Conservation (phyloP, 345 rosid genomes). For the Clausena lansium region DNA sequence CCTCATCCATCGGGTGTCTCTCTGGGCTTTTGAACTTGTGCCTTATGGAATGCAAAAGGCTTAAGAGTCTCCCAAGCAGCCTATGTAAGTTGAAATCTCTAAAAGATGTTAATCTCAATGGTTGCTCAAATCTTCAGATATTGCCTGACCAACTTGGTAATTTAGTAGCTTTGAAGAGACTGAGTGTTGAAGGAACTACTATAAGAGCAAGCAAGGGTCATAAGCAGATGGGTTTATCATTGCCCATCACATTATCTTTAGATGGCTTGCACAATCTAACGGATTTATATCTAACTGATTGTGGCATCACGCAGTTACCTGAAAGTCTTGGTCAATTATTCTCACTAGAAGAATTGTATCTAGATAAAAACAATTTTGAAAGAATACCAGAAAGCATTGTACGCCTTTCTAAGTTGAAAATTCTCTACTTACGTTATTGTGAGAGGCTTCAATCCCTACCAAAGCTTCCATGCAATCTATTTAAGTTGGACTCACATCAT, state of each 20-base stretch:
- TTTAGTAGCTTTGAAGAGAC: constrained; percentile 6
- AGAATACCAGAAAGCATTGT: neutral
- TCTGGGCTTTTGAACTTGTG: neutral
- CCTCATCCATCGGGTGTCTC: neutral
- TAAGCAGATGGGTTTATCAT: too few species aligned
- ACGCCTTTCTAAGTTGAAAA: neutral
- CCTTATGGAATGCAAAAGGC: neutral
- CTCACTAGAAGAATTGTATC: neutral
- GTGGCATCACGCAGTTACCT: neutral
- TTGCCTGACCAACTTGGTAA: neutral
- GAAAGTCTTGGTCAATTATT: neutral
- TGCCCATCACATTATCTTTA: neutral
- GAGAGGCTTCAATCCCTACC: neutral
- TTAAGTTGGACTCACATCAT: too few species aligned
- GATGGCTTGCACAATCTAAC: neutral
- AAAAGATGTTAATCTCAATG: neutral
- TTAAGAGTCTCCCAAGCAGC: neutral
- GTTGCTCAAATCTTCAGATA: neutral
- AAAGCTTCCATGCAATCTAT: constrained; percentile 4
- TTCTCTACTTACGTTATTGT: neutral
- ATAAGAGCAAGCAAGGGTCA: too few species aligned
- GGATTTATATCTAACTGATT: too few species aligned
- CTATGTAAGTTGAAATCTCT: neutral
- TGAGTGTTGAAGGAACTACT: neutral
- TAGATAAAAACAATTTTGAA: neutral